Evolutionary conservation across 345 rosid species (phyloP).

Genomic region (Ricinus communis): DNA sequence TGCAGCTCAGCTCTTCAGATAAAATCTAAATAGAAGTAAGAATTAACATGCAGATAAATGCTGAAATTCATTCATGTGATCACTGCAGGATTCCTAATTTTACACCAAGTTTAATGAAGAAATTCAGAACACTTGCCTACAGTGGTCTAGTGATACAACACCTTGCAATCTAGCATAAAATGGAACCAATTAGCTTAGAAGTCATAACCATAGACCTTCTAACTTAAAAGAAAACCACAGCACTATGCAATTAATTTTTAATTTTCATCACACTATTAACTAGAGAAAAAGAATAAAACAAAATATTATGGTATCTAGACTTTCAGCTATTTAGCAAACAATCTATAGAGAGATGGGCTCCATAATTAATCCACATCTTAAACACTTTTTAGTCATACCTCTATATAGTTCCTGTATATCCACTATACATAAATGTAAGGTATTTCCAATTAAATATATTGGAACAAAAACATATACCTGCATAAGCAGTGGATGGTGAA

Average conservation of each 20-base stretch:
- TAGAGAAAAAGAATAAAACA: neutral
- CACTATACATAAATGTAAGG: neutral
- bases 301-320: neutral
- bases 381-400: neutral
- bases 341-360: neutral
- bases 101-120: neutral
- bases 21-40: constrained; percentile 48
- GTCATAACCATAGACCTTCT: neutral
- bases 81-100: constrained; percentile 1
- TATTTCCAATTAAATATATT: neutral
- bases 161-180: neutral
- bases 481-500: constrained; percentile 86
- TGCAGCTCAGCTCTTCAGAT: constrained; percentile 67
- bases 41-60: neutral
- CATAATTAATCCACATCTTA: neutral
- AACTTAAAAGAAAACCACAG: neutral
- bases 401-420: neutral
- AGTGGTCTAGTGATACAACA: neutral
- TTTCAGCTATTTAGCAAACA: neutral
- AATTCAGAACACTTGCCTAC: neutral
- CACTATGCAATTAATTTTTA: neutral
- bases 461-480: constrained; percentile 46
- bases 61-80: neutral
- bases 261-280: neutral
- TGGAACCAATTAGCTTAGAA: neutral